Evolutionary conservation across 257 asterid species (phyloP), one percentile per base, ranked within the genome.

Genomic region (Hygrophila difformis): DNA sequence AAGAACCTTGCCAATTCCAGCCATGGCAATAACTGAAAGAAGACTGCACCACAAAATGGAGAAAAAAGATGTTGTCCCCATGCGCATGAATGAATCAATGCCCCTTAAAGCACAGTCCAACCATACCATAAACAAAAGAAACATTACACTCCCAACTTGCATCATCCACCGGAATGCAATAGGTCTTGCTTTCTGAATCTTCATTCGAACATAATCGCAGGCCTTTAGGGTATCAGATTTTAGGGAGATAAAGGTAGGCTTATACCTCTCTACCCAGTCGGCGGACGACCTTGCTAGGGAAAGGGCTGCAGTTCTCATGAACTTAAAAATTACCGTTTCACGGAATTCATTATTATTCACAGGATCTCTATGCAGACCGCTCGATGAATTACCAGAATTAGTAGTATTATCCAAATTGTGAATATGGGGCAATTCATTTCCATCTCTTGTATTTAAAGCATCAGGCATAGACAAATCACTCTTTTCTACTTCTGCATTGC

Each of bases 21-120:
- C 61, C 71, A 81, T 73, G 53, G 86, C 80, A 54, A 69, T 63
- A 29, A 80, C 59, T 12, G 93, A 91, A 47, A 91, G 72, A 56
- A 68, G 61, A 63, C 81, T 60, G 58, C 96, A 91, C 96, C 98
- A 85, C 12, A 86, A 55, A 60, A 91, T 57, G 12, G 87, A 59
- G 77, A 91, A 78, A 77, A 91, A 73, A 12, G 96, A 82, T 9
- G 94, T 67, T 15, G 94, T 85, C 55, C 96, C 88, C 98, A 85
- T 77, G 49, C 77, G 86, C 38, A 85, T 67, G 67, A 91, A 72
- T 19, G 98, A 91, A 52, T 80, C 94, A 5, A 74, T 59, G 63
- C 98, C 98, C 77, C 98, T 85, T 37, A 85, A 62, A 18, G 83
- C 61, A 55, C 94, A 91, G 40, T 82, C 93, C 78, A 91, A 63